A percentile compares a stretch with the other conserved stretches of the same genome.
These are phyloP conservation scores for Entomortierella chlamydospora DNA, from an alignment of 192 early-diverging fungal species.

Conservation along the genomic window DNA sequence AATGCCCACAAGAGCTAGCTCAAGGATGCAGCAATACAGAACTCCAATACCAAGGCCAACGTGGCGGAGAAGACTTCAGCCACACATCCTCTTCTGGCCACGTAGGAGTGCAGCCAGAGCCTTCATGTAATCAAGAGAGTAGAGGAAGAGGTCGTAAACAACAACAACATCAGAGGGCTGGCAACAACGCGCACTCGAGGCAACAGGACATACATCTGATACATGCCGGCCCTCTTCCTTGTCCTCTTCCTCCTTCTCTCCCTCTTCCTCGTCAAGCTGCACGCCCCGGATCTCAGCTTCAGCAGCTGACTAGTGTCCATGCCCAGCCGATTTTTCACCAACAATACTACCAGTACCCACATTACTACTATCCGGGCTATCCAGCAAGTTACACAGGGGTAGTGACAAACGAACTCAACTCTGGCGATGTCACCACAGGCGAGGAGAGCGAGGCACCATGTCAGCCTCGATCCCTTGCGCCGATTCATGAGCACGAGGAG, in stretches of 20 bases:
- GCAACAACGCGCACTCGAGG: no score
- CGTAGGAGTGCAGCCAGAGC: no score
- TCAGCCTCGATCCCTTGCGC: not conserved
- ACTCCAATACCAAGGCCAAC: no score
- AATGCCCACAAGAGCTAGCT: no score
- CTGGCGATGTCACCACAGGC: not conserved
- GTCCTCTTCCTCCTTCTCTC: no score
- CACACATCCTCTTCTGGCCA: no score
- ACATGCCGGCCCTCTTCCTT: not conserved
- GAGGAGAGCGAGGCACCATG: not conserved
- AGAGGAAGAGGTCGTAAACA: no score
- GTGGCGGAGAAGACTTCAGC: no score
- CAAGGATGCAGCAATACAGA: no score
- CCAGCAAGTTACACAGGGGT: not conserved
- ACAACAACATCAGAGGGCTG: no score
- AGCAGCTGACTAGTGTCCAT: not conserved
- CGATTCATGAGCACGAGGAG: conserved; percentile 5
- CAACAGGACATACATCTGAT: not conserved
- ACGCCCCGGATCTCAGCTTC: not conserved
- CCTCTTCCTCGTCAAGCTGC: not conserved
- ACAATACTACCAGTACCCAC: conserved; percentile 2
- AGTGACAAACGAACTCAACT: not conserved
- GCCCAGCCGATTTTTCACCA: not conserved
- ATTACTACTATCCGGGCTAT: conserved; percentile 17
- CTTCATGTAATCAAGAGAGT: no score